Evolutionary conservation across 805 yeast genomes (phyloP).

Genomic region (Nakazawaea holstii): DNA sequence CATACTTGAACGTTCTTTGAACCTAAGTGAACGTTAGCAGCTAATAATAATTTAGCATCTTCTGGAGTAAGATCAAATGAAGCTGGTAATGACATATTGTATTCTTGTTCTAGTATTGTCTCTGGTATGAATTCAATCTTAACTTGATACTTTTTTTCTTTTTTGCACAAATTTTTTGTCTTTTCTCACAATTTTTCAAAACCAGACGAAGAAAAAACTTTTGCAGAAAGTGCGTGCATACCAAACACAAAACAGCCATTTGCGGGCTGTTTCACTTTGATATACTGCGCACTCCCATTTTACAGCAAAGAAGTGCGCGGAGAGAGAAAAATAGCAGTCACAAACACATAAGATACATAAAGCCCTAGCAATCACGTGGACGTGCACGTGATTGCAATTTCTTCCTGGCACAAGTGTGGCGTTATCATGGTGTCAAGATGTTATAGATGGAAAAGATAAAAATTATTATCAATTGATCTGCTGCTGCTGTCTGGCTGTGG

Average conservation of each 20-base stretch:
- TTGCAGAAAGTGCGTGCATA: neutral
- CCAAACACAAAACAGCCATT: neutral
- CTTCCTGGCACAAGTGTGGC: no score
- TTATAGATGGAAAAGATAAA: no score
- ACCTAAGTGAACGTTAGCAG: slow-evolving; percentile 99
- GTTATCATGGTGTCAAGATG: no score
- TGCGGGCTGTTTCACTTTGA: no score
- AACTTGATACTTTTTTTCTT: slow-evolving; percentile 3
- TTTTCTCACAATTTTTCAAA: neutral
- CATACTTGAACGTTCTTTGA: slow-evolving; percentile 99
- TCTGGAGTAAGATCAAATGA: slow-evolving; percentile 91
- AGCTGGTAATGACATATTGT: slow-evolving; percentile 74
- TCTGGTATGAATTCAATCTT: slow-evolving; percentile 1
- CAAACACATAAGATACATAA: no score
- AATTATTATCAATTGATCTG: no score
- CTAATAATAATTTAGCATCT: slow-evolving; percentile 98
- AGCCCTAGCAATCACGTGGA: no score
- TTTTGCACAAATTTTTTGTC: slow-evolving; percentile 5
- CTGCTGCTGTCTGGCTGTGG: no score
- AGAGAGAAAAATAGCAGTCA: no score
- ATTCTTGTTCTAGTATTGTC: slow-evolving; percentile 1
- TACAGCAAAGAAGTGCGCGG: no score
- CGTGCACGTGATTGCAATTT: no score
- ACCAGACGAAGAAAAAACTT: neutral
- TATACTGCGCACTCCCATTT: neutral